phyloP scores from a whole-genome alignment of 1,284 basidiomycete genomes.

The Boletus nobilissimus region DNA sequence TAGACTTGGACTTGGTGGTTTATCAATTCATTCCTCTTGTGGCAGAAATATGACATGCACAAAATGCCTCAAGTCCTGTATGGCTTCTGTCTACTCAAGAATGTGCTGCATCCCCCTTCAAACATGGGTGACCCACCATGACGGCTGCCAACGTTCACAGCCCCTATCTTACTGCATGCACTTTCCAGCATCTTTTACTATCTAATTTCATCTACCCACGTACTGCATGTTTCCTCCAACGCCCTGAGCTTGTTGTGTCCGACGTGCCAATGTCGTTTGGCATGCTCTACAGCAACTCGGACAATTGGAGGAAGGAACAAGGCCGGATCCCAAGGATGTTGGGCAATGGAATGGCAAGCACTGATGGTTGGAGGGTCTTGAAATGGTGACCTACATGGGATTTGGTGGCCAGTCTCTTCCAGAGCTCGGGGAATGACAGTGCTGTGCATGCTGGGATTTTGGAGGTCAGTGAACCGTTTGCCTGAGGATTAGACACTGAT shows the following conservation, averaged over 20 bases:
- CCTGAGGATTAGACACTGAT: background rate
- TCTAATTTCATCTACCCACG: constrained; percentile 65
- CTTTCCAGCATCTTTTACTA: constrained; percentile 62
- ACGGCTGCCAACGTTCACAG: constrained; percentile 78
- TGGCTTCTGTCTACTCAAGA: constrained; percentile 78
- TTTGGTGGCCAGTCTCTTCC: constrained; percentile 83
- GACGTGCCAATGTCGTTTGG: constrained; percentile 76
- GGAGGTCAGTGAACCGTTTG: constrained; percentile 59
- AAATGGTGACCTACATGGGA: constrained; percentile 89
- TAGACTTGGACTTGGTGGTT: background rate
- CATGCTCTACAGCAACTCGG: constrained; percentile 80
- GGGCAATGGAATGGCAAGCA: constrained; percentile 78
- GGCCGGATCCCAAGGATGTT: constrained; percentile 83
- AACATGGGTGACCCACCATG: constrained; percentile 53
- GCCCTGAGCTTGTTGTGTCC: constrained; percentile 61
- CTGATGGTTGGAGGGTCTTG: constrained; percentile 84
- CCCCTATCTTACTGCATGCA: constrained; percentile 75
- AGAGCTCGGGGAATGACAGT: constrained; percentile 66
- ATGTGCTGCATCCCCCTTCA: constrained; percentile 60
- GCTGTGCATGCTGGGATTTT: constrained; percentile 67
- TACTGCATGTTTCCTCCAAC: constrained; percentile 67
- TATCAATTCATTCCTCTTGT: constrained; percentile 9
- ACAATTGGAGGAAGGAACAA: constrained; percentile 86
- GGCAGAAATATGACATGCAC: constrained; percentile 75
- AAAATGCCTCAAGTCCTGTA: constrained; percentile 84